These are phyloP conservation scores for Anisodus tanguticus DNA, from an alignment of 257 asterid species.

Conservation along the genomic window DNA sequence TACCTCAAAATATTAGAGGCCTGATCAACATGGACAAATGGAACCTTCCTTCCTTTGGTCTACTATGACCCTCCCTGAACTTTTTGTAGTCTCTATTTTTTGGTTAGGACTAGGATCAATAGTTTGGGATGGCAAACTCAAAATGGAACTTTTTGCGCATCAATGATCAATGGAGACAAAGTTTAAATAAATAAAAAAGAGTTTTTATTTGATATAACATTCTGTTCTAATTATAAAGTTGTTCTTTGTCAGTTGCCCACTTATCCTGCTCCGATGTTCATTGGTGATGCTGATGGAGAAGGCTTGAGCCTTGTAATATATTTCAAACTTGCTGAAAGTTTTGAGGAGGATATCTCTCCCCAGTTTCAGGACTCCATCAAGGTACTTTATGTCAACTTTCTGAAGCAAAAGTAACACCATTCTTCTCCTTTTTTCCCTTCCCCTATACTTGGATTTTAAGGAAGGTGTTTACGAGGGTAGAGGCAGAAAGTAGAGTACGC, in stretches of 20 bases:
- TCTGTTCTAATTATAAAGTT: not conserved
- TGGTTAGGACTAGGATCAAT: too few species aligned
- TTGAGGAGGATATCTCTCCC: slow-evolving; percentile 57
- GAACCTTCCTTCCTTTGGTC: too few species aligned
- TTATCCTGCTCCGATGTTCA: slow-evolving; percentile 72
- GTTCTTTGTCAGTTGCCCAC: slow-evolving; percentile 61
- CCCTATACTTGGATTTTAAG: not conserved
- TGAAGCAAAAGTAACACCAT: slow-evolving; percentile 16
- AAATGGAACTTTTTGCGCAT: slow-evolving; percentile 41
- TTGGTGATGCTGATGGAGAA: slow-evolving; percentile 76
- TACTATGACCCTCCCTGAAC: too few species aligned
- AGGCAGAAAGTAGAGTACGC: not conserved
- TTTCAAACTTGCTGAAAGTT: slow-evolving; percentile 64
- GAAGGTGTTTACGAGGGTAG: not conserved
- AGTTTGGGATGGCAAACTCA: slow-evolving; percentile 59
- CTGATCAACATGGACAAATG: slow-evolving; percentile 5
- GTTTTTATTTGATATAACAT: not conserved
- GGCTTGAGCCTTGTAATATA: slow-evolving; percentile 77
- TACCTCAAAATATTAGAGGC: slow-evolving; percentile 40
- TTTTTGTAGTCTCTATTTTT: too few species aligned
- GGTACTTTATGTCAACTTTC: slow-evolving; percentile 44
- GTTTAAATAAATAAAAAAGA: too few species aligned
- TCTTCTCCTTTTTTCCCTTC: not conserved
- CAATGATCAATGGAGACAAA: too few species aligned
- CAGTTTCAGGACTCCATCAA: slow-evolving; percentile 67